Evolutionary conservation across 2,329 filamentous ascomycete species (phyloP).

Genomic region (Bipolaris oryzae): DNA sequence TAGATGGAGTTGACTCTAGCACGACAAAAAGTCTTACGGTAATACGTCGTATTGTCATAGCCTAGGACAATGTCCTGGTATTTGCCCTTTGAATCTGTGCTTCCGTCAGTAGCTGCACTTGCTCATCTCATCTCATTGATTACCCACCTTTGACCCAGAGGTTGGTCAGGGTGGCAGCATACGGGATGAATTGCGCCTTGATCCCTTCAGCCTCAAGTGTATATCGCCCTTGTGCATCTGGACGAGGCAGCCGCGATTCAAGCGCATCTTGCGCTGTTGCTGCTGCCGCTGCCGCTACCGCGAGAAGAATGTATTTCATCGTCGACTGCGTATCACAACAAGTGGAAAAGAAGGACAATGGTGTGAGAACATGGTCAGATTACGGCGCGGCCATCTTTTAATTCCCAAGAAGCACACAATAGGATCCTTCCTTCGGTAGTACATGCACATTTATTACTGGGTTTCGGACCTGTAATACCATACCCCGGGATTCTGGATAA

Average conservation of each 20-base stretch:
- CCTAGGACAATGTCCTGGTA: slow-evolving; percentile 42
- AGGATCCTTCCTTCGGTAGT: not conserved
- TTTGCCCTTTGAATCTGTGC: slow-evolving; percentile 37
- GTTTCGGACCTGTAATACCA: slow-evolving; percentile 17
- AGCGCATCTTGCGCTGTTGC: slow-evolving; percentile 20
- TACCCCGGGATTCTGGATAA: slow-evolving; percentile 10
- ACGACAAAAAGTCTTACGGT: slow-evolving; percentile 31
- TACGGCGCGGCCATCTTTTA: slow-evolving; percentile 16
- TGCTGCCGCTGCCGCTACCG: slow-evolving; percentile 21
- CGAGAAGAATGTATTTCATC: slow-evolving; percentile 35
- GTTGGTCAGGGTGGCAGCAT: slow-evolving; percentile 43
- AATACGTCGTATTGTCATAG: slow-evolving; percentile 45
- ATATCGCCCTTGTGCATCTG: slow-evolving; percentile 36
- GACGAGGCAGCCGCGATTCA: slow-evolving; percentile 22
- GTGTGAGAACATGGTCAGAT: slow-evolving; percentile 4
- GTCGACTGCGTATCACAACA: not conserved
- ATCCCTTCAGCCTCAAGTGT: slow-evolving; percentile 41
- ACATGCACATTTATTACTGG: slow-evolving; percentile 16
- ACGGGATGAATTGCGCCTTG: slow-evolving; percentile 45
- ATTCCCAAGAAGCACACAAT: slow-evolving; percentile 3
- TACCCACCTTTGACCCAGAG: slow-evolving; percentile 40
- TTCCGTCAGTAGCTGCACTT: slow-evolving; percentile 11
- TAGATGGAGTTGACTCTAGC: slow-evolving; percentile 6
- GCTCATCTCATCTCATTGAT: not conserved
- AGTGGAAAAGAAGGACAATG: slow-evolving; percentile 7